phyloP scores from a whole-genome alignment of 225 moss, liverwort and hornwort species.

The Physcomitrellopsis africana region DNA sequence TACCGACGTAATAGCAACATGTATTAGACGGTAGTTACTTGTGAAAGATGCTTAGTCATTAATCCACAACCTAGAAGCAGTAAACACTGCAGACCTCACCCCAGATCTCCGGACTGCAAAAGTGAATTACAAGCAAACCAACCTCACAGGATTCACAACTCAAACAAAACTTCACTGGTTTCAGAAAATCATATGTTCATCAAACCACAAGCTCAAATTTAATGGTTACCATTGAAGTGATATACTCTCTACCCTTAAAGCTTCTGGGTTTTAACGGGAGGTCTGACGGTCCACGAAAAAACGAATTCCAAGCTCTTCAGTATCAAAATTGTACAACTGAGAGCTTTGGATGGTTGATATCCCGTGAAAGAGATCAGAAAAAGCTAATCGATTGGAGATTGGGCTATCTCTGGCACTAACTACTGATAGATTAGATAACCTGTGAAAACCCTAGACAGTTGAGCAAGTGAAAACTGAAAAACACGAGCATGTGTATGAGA shows the following conservation, averaged over 20 bases:
- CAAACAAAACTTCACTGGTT: not conserved
- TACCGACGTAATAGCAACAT: not conserved
- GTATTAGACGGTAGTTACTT: not conserved
- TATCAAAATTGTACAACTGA: not conserved
- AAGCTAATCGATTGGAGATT: not conserved
- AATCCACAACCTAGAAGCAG: not conserved
- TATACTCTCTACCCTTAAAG: not conserved
- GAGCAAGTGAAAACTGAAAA: not conserved
- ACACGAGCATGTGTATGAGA: no score
- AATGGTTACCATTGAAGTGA: not conserved
- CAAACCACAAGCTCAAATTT: not conserved
- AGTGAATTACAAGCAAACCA: not conserved
- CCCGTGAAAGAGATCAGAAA: not conserved
- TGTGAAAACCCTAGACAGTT: not conserved
- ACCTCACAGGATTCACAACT: not conserved
- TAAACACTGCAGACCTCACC: not conserved
- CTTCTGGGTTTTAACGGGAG: not conserved
- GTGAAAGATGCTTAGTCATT: not conserved
- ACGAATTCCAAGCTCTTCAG: not conserved
- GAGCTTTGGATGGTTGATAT: not conserved
- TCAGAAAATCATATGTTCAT: not conserved
- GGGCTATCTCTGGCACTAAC: not conserved
- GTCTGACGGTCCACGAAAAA: not conserved
- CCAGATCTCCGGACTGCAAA: not conserved
- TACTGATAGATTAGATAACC: not conserved